Percentiles rank a stretch among this genome's conserved stretches.
Conservation (phyloP, 2,329 filamentous ascomycete genomes). For the Monilinia fructicola region DNA sequence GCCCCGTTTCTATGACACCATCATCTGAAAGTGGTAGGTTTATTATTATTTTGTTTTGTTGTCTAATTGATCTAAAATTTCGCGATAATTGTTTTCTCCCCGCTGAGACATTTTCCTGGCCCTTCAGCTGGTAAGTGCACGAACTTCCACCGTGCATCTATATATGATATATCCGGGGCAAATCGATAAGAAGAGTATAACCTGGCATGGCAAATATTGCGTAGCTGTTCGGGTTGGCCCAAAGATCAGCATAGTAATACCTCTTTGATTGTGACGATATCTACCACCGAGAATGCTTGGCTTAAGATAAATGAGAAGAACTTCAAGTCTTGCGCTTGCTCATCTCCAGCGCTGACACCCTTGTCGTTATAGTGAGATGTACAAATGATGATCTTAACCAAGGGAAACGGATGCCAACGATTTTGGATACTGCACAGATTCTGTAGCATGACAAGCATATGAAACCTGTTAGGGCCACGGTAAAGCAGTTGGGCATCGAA, state of each 20-base stretch:
- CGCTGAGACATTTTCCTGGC: conserved; percentile 2
- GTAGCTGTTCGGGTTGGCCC: conserved; percentile 13
- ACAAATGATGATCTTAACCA: not conserved
- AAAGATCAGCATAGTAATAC: conserved; percentile 41
- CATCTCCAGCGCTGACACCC: not conserved
- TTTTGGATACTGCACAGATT: not conserved
- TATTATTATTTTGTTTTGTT: not conserved
- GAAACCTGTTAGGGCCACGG: conserved; percentile 15
- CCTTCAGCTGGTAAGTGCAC: conserved; percentile 1
- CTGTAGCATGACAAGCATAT: conserved; percentile 9
- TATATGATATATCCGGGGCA: not conserved
- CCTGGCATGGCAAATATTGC: conserved; percentile 14
- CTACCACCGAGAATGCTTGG: conserved; percentile 45
- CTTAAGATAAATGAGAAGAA: not conserved
- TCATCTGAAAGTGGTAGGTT: not conserved
- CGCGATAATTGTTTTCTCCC: not conserved
- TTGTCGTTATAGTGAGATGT: conserved; percentile 3
- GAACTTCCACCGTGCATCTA: conserved; percentile 1
- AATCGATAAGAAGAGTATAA: not conserved
- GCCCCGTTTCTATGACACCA: not conserved
- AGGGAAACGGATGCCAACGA: conserved; percentile 1
- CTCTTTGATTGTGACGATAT: conserved; percentile 43
- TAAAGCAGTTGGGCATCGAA: not conserved
- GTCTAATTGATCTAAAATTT: not conserved
- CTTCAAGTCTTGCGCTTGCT: not conserved